phyloP scores from a whole-genome alignment of 495 filamentous ascomycete species.

The Pyronema domesticum region DNA sequence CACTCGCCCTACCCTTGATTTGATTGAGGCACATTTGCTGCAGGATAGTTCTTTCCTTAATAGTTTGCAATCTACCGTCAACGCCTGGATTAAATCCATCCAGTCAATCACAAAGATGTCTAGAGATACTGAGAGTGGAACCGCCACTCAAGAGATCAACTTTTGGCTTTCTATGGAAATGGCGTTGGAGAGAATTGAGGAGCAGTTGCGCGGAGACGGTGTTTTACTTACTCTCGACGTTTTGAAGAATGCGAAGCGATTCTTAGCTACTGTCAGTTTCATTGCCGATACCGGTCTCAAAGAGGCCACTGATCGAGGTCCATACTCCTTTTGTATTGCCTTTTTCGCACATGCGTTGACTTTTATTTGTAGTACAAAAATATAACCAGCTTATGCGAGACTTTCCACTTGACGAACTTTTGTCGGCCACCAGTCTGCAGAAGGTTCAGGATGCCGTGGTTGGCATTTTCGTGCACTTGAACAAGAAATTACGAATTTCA shows the following conservation, averaged over 20 bases:
- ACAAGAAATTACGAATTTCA: conserved; percentile 88
- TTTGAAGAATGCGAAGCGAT: conserved; percentile 84
- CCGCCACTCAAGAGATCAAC: conserved; percentile 90
- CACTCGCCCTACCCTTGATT: conserved; percentile 50
- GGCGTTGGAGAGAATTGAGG: conserved; percentile 73
- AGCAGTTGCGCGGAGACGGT: conserved; percentile 69
- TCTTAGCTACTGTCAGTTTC: conserved; percentile 92
- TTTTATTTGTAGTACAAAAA: conserved; percentile 50
- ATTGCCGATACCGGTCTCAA: conserved; percentile 83
- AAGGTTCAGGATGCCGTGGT: conserved; percentile 82
- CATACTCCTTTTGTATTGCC: conserved; percentile 5
- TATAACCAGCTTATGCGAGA: conserved; percentile 98
- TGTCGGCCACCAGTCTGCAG: conserved; percentile 73
- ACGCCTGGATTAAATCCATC: conserved; percentile 95
- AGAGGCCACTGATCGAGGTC: conserved; percentile 65
- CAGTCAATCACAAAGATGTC: conserved; percentile 92
- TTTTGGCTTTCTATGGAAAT: conserved; percentile 96
- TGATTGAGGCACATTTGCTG: conserved; percentile 53
- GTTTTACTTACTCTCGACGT: conserved; percentile 86
- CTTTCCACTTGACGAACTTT: conserved; percentile 84
- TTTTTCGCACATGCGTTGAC: conserved; percentile 2
- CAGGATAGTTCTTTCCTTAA: conserved; percentile 83
- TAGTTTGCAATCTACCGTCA: conserved; percentile 78
- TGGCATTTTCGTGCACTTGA: conserved; percentile 78
- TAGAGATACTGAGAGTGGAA: conserved; percentile 69